A percentile compares a stretch with the other conserved stretches of the same genome.
These are phyloP conservation scores for Aureobasidium vineae DNA, from an alignment of 2,329 filamentous ascomycete species.

Conservation along the genomic window DNA sequence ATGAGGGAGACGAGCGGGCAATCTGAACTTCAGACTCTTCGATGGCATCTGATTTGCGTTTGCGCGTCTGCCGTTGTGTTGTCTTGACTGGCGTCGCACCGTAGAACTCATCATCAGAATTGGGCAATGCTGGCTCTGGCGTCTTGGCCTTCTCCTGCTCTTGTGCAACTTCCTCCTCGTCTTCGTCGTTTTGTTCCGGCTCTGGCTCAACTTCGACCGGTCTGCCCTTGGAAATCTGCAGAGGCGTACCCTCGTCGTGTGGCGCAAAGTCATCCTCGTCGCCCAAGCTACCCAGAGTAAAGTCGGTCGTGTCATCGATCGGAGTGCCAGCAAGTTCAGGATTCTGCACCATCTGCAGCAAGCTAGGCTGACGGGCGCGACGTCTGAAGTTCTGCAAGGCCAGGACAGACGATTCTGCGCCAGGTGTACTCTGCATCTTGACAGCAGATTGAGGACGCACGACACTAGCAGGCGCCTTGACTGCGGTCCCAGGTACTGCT, in stretches of 20 bases:
- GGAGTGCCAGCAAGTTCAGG: conserved; percentile 15
- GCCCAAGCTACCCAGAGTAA: conserved; percentile 28
- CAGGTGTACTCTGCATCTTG: conserved; percentile 46
- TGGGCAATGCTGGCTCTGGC: neutral
- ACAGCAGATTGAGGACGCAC: conserved; percentile 45
- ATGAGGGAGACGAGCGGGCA: conserved; percentile 42
- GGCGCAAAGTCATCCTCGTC: conserved; percentile 53
- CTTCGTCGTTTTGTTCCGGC: neutral
- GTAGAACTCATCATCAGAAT: conserved; percentile 22
- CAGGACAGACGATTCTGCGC: conserved; percentile 47
- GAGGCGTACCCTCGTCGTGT: conserved; percentile 67
- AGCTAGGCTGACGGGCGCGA: conserved; percentile 49
- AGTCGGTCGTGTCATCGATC: conserved; percentile 33
- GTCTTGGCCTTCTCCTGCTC: conserved; percentile 27
- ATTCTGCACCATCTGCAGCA: conserved; percentile 51
- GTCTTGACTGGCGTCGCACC: neutral
- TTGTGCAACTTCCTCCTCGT: neutral
- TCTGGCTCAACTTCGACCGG: neutral
- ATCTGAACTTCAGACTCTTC: conserved; percentile 38
- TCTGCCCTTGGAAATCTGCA: conserved; percentile 35
- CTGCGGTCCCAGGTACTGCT: conserved; percentile 32
- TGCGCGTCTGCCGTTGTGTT: conserved; percentile 9
- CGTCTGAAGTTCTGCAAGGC: conserved; percentile 53
- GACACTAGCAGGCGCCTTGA: conserved; percentile 29
- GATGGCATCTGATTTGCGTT: conserved; percentile 29